phyloP scores from a whole-genome alignment of 805 yeast species.

The Kluyveromyces dobzhanskii region DNA sequence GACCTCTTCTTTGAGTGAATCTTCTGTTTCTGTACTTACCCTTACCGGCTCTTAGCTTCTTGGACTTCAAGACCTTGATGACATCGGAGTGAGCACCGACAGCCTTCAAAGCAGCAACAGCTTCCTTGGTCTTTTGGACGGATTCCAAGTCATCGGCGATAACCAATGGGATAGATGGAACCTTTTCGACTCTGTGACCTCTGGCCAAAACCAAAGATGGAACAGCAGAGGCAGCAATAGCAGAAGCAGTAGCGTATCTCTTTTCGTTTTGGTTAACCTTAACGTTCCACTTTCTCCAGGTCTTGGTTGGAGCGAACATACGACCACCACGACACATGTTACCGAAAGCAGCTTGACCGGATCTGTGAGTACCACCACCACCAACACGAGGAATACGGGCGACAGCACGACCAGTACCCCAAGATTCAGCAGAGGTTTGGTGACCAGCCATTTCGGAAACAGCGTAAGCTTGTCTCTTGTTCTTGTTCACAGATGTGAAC shows the following conservation, averaged over 20 bases:
- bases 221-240: conserved; percentile 98
- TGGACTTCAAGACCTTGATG: conserved; percentile 95
- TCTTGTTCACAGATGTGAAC: conserved; percentile 97
- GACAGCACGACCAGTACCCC: conserved; percentile 99
- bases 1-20: conserved; percentile 99
- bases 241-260: conserved; percentile 99
- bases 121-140: conserved; percentile 94
- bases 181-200: conserved; percentile 99
- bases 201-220: conserved; percentile 98
- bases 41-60: conserved; percentile 99
- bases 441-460: conserved; percentile 99
- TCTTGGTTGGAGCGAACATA: conserved; percentile 99
- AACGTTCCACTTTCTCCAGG: conserved; percentile 99
- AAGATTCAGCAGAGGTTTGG: conserved; percentile 99
- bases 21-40: conserved; percentile 99
- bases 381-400: conserved; percentile 99
- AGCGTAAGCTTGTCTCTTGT: conserved; percentile 99
- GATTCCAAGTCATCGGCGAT: conserved; percentile 89
- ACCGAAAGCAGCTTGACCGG: conserved; percentile 99
- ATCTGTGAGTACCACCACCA: conserved; percentile 99
- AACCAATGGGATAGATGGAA: conserved; percentile 97
- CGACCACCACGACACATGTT: conserved; percentile 99
- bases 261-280: conserved; percentile 99
- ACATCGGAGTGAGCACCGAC: conserved; percentile 98
- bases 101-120: conserved; percentile 95